Percentiles rank a stretch among this genome's conserved stretches.
phyloP scores from a whole-genome alignment of 805 yeast genomes.

The Starmerella tilneyi region DNA sequence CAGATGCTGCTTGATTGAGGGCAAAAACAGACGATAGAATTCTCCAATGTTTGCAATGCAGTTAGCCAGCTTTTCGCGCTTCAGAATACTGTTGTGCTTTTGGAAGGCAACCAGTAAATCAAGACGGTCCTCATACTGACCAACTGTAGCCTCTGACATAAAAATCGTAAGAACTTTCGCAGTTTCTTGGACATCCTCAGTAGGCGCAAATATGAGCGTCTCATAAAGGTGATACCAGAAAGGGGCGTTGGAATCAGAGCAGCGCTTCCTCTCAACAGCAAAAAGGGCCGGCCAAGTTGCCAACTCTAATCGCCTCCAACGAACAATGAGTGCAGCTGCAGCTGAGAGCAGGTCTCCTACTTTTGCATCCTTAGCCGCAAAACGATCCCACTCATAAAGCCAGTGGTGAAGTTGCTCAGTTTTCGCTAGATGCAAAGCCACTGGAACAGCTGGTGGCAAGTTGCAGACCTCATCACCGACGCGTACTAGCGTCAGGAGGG shows the following conservation, averaged over 20 bases:
- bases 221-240: slow-evolving; percentile 94
- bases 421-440: slow-evolving; percentile 68
- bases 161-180: slow-evolving; percentile 60
- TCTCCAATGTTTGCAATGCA: slow-evolving; percentile 48
- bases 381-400: slow-evolving; percentile 87
- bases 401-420: slow-evolving; percentile 77
- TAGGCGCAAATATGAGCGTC: slow-evolving; percentile 40
- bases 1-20: slow-evolving; percentile 40
- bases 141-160: slow-evolving; percentile 62
- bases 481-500: slow-evolving; percentile 55
- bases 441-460: slow-evolving; percentile 56
- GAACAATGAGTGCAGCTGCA: slow-evolving; percentile 59
- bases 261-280: slow-evolving; percentile 41
- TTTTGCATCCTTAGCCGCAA: slow-evolving; percentile 70
- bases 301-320: slow-evolving; percentile 85
- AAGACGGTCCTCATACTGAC: slow-evolving; percentile 59
- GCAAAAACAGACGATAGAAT: slow-evolving; percentile 58
- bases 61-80: slow-evolving; percentile 20
- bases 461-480: slow-evolving; percentile 56
- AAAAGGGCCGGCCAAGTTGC: slow-evolving; percentile 76
- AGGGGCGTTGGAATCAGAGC: slow-evolving; percentile 45
- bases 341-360: slow-evolving; percentile 45
- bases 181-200: slow-evolving; percentile 32
- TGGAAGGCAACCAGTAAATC: slow-evolving; percentile 54
- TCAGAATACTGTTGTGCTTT: slow-evolving; percentile 36